These are phyloP conservation scores for Pseudogymnoascus sp. DNA, from an alignment of 2,329 filamentous ascomycete genomes.

Conservation along the genomic window DNA sequence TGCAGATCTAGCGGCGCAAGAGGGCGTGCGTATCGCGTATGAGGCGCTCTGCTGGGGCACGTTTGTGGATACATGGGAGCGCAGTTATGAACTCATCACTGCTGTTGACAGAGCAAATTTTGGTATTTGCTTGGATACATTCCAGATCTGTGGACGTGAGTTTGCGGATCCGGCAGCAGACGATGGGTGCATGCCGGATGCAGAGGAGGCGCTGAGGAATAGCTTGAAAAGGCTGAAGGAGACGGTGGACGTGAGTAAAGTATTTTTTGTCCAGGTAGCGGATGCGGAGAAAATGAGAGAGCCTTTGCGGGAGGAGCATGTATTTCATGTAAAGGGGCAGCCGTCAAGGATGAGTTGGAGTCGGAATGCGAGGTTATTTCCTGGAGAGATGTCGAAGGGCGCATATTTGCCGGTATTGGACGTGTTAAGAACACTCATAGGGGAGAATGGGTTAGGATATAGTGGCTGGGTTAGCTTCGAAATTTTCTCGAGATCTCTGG, in stretches of 20 bases:
- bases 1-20: constrained; percentile 55
- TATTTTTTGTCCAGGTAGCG: constrained; percentile 71
- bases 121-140: constrained; percentile 68
- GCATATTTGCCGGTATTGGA: constrained; percentile 50
- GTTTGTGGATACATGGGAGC: constrained; percentile 61
- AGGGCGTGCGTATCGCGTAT: constrained; percentile 59
- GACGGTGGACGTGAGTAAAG: constrained; percentile 25
- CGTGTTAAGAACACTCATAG: constrained; percentile 42
- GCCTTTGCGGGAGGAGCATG: constrained; percentile 49
- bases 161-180: constrained; percentile 57
- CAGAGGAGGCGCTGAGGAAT: constrained; percentile 36
- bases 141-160: constrained; percentile 64
- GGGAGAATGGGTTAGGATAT: constrained; percentile 44
- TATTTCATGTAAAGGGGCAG: constrained; percentile 49
- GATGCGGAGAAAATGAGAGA: constrained; percentile 56
- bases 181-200: constrained; percentile 19
- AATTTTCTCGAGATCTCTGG: constrained; percentile 46
- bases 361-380: constrained; percentile 60
- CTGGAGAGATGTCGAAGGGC: constrained; percentile 37
- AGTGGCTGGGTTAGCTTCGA: constrained; percentile 52
- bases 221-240: constrained; percentile 19
- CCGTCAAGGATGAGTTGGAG: constrained; percentile 68
- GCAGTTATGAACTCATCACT: constrained; percentile 58
- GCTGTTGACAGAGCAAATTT: constrained; percentile 62
- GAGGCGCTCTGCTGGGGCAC: constrained; percentile 69